Conservation (phyloP, 805 yeast genomes). For the Jamesozyma rosinii region DNA sequence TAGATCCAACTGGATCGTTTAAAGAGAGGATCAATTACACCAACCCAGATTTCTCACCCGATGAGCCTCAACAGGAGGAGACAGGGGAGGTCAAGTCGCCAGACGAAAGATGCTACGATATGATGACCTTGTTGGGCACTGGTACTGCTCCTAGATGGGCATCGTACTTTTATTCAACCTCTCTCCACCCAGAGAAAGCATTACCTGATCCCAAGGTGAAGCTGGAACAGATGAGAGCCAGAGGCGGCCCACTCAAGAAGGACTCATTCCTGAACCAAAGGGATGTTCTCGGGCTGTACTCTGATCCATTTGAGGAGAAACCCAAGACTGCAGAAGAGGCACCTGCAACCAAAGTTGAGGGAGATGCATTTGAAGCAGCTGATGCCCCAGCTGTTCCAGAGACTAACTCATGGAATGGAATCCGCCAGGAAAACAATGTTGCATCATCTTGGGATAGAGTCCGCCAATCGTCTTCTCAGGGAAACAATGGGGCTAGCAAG, state of each 20-base stretch:
- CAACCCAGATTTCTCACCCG: constrained; percentile 5
- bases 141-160: constrained; percentile 38
- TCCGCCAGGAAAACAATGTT: constrained; percentile 27
- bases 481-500: neutral
- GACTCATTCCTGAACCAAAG: constrained; percentile 29
- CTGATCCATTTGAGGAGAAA: constrained; percentile 14
- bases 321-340: constrained; percentile 10
- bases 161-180: constrained; percentile 43
- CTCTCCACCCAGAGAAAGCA: constrained; percentile 41
- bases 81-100: constrained; percentile 7
- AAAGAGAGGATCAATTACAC: constrained; percentile 11
- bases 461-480: constrained; percentile 13
- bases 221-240: constrained; percentile 23
- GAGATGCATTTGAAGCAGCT: constrained; percentile 8
- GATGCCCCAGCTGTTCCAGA: constrained; percentile 2
- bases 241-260: constrained; percentile 6
- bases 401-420: constrained; percentile 30
- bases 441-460: constrained; percentile 28
- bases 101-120: constrained; percentile 25
- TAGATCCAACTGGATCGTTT: constrained; percentile 21
- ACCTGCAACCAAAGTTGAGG: neutral
- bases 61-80: neutral
- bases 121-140: constrained; percentile 29
- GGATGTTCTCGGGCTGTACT: constrained; percentile 33
- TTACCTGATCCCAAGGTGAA: constrained; percentile 47